Conservation (phyloP, 2,329 filamentous ascomycete species). For the Hymenoscyphus repandus region DNA sequence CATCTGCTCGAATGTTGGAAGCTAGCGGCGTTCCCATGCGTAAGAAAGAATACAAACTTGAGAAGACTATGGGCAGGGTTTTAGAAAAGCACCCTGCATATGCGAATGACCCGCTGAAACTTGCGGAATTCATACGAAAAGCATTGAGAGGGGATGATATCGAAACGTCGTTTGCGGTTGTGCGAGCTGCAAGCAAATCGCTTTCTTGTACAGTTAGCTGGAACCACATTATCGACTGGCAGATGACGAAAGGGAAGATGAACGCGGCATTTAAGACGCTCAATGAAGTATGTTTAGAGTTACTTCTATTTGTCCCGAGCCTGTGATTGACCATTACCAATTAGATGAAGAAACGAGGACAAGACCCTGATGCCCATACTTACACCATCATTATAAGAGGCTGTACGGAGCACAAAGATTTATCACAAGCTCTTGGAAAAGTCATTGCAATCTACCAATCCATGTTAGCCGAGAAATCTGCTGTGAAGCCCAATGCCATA, state of each 20-base stretch:
- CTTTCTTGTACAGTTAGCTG: conserved; percentile 70
- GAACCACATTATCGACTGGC: conserved; percentile 78
- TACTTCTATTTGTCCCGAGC: not conserved
- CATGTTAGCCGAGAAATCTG: conserved; percentile 58
- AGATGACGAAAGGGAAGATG: conserved; percentile 55
- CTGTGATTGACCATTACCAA: conserved; percentile 11
- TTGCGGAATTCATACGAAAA: conserved; percentile 62
- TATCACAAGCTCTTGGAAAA: conserved; percentile 56
- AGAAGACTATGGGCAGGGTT: conserved; percentile 2
- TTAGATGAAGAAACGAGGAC: conserved; percentile 90
- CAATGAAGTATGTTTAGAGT: conserved; percentile 62
- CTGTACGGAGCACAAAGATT: conserved; percentile 55
- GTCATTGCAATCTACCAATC: conserved; percentile 73
- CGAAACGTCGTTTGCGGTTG: conserved; percentile 63
- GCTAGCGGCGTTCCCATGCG: not conserved
- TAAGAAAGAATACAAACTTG: conserved; percentile 5
- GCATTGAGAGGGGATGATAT: conserved; percentile 54
- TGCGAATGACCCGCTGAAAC: conserved; percentile 59
- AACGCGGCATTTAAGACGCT: conserved; percentile 71
- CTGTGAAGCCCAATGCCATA: conserved; percentile 66
- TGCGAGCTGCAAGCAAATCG: conserved; percentile 62
- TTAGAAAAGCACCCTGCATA: conserved; percentile 22
- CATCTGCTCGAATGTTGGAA: not conserved
- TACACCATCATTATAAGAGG: conserved; percentile 81
- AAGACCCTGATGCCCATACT: conserved; percentile 74